Conservation (phyloP, 352 stramenopile species). For the Globisporangium sylvaticum region DNA sequence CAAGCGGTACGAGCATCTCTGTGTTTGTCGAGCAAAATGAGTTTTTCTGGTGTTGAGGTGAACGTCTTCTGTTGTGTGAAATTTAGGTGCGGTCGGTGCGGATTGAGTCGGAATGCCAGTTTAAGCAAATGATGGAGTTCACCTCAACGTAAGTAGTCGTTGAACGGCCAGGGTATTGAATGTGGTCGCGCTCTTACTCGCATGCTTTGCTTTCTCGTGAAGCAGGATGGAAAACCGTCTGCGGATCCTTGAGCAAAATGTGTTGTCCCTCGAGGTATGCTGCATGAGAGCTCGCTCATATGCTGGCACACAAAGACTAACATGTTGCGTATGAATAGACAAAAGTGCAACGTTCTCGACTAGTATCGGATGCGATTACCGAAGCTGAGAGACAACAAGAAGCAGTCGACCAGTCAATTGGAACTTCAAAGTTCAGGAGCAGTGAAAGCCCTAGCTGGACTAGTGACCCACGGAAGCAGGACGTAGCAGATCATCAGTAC, state of each 20-base stretch:
- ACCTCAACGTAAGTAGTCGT: conserved; percentile 13
- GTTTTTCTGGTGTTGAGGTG: not conserved
- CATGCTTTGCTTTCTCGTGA: not conserved
- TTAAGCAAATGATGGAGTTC: conserved; percentile 20
- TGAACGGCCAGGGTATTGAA: not conserved
- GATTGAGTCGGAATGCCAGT: conserved; percentile 17
- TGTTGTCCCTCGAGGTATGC: conserved; percentile 11
- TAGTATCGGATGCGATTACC: not conserved
- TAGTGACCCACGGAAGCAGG: not conserved
- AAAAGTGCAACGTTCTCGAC: not conserved
- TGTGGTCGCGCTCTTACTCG: not conserved
- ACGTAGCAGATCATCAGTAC: not conserved
- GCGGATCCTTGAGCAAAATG: conserved; percentile 13
- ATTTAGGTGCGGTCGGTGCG: conserved; percentile 23
- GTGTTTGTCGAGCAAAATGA: not conserved
- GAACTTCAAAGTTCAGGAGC: too few relatives aligned
- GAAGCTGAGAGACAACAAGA: not conserved
- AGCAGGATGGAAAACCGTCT: conserved; percentile 19
- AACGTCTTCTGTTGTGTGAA: not conserved
- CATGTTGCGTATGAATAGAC: not conserved
- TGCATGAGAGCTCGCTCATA: not conserved
- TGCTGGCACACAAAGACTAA: not conserved
- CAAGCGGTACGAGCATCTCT: conserved; percentile 21
- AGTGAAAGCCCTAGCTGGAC: too few relatives aligned
- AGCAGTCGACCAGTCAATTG: not conserved